Conservation (phyloP, 1,139 yeast species). For the Lodderomyces jiufengensis region DNA sequence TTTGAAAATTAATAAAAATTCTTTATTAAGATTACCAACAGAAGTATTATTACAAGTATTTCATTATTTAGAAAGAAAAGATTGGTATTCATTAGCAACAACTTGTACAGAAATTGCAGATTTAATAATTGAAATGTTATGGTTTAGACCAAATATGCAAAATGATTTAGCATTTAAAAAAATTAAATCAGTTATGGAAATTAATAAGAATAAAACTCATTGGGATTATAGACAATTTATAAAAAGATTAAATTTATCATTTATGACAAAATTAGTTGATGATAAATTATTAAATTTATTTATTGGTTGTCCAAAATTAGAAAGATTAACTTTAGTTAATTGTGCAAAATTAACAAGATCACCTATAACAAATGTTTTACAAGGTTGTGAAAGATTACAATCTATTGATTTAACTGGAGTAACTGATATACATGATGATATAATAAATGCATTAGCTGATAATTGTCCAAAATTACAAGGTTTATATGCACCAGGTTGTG, state of each 20-base stretch:
- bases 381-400: conserved; percentile 67
- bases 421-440: conserved; percentile 61
- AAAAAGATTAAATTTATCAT: conserved; percentile 75
- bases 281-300: conserved; percentile 58
- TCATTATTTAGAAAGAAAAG: conserved; percentile 62
- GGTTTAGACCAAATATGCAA: conserved; percentile 86
- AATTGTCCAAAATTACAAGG: conserved; percentile 83
- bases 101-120: conserved; percentile 84
- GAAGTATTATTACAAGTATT: conserved; percentile 74
- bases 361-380: conserved; percentile 60
- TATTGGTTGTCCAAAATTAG: conserved; percentile 70
- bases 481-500: conserved; percentile 83
- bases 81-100: conserved; percentile 63
- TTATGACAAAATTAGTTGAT: conserved; percentile 64
- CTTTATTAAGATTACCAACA: conserved; percentile 66
- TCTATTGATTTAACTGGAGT: conserved; percentile 91
- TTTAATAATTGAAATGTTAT: conserved; percentile 72
- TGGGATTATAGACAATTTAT: conserved; percentile 76
- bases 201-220: conserved; percentile 46
- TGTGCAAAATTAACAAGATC: conserved; percentile 63
- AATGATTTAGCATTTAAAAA: conserved; percentile 48
- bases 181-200: conserved; percentile 52
- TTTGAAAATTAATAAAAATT: conserved; percentile 12
- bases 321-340: conserved; percentile 79
- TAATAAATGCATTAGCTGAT: conserved; percentile 65